Base-by-base conservation (phyloP, 176 grass and related monocot genomes). In the Canna indica region DNA sequence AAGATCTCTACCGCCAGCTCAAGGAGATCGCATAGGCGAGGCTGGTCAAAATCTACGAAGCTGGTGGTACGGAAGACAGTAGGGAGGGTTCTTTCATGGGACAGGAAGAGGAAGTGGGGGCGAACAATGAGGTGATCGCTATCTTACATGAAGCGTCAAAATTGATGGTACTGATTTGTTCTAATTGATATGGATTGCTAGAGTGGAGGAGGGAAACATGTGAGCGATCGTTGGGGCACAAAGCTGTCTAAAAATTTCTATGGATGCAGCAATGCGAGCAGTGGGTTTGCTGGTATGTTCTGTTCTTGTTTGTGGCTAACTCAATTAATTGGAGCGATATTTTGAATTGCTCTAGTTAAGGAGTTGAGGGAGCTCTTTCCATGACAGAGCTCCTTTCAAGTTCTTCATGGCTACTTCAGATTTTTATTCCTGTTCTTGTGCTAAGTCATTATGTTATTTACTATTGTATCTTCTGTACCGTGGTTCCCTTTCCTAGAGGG, bases 201-300 rank as follows among this genome's bases (percentile, higher is more conserved):
- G 95, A 90, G 87, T 22, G 95, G 82, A 17, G 82, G 90, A 22
- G 73, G 78, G 65, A 86, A 65, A 59, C 56, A 67, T 6, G 80
- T 58, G 45, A 64, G 77, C 5, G 70, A 83, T 46, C 86, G 93
- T 32, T 99, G 95, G 95, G 72, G 60, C 34, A 90, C 94, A 0
- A 85, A 86, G 79, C 68, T 76, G 63, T 83, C 95, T 1, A 72
- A 71, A 45, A 45, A 76, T 78, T 99, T 93, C 81, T 73, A 81
- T 7, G 90, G 90, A 68, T 99, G 90, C 82, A 94, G 95, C 82
- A 83, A 78, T 68, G 84, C 84, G 34, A 88, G 78, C 68, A 84
- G 69, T 44, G 70, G 78, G 22, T 93, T 94, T 77, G 68, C 75
- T 14, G 76, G 95, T 93, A 81, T 22, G 31, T 50, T 52, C 60